Evolutionary conservation across 257 asterid genomes (phyloP).

Genomic region (Eustoma russellianum): DNA sequence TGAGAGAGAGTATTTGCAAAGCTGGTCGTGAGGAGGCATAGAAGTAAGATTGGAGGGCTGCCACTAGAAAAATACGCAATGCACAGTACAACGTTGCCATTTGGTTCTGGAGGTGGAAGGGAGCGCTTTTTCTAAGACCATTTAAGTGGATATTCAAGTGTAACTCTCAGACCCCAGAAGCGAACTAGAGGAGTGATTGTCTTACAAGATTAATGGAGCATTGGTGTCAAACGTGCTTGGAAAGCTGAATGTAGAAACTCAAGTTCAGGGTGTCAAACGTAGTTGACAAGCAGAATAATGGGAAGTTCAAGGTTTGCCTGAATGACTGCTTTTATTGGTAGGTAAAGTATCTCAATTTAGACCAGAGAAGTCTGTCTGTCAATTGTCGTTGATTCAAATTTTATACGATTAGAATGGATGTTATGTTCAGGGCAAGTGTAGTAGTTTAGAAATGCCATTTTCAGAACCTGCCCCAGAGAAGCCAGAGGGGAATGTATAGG

Average conservation of each 20-base stretch:
- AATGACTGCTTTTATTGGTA: constrained; percentile 3
- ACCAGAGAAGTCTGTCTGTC: constrained; percentile 7
- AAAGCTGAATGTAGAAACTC: background rate
- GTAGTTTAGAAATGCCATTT: no score
- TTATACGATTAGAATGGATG: constrained; percentile 2
- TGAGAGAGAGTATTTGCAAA: constrained; percentile 60
- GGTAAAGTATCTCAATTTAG: constrained; percentile 3
- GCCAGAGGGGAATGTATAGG: no score
- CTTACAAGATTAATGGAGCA: background rate
- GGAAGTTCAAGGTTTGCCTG: background rate
- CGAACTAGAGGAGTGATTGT: constrained; percentile 15
- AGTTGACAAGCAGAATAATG: background rate
- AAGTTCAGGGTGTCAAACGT: no score
- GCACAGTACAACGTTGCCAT: constrained; percentile 78
- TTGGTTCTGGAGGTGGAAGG: constrained; percentile 88
- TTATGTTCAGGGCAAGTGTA: constrained; percentile 2
- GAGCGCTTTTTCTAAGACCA: constrained; percentile 47
- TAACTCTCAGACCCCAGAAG: constrained; percentile 23
- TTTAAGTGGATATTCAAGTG: constrained; percentile 61
- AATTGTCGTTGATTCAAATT: constrained; percentile 11
- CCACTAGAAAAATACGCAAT: constrained; percentile 68
- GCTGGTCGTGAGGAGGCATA: constrained; percentile 83
- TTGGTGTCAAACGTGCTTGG: no score
- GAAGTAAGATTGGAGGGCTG: constrained; percentile 94
- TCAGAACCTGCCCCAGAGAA: no score